phyloP scores from a whole-genome alignment of 2,329 filamentous ascomycete species.

The Chrysosporium queenslandicum region DNA sequence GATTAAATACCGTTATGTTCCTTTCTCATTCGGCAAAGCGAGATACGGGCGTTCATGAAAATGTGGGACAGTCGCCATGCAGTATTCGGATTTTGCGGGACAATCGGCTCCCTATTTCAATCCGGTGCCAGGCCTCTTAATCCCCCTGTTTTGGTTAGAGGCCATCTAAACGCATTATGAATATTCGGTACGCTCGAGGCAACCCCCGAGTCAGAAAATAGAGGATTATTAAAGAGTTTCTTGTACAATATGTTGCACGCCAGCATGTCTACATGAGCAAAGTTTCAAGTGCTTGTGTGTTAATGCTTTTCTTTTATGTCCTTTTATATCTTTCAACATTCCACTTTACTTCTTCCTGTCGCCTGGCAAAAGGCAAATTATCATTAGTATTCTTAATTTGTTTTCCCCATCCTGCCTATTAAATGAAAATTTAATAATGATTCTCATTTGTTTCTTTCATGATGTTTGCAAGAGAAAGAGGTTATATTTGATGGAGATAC shows the following conservation, averaged over 20 bases:
- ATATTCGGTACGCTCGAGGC: background rate
- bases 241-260: constrained; percentile 6
- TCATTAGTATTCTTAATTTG: background rate
- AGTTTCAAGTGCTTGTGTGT: background rate
- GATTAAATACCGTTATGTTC: constrained; percentile 99
- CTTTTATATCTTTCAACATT: background rate
- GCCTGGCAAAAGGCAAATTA: background rate
- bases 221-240: background rate
- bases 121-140: background rate
- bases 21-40: constrained; percentile 84
- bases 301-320: background rate
- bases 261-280: background rate
- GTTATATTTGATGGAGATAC: background rate
- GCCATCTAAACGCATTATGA: background rate
- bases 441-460: background rate
- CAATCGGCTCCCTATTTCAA: background rate
- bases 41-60: constrained; percentile 47
- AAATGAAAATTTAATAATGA: background rate
- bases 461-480: background rate
- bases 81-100: background rate
- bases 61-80: background rate
- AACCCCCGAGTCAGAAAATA: background rate
- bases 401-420: background rate
- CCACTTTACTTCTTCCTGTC: background rate
- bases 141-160: background rate